Conservation (phyloP, 1,139 yeast genomes). For the Hemisphaericaspora subhashii region DNA sequence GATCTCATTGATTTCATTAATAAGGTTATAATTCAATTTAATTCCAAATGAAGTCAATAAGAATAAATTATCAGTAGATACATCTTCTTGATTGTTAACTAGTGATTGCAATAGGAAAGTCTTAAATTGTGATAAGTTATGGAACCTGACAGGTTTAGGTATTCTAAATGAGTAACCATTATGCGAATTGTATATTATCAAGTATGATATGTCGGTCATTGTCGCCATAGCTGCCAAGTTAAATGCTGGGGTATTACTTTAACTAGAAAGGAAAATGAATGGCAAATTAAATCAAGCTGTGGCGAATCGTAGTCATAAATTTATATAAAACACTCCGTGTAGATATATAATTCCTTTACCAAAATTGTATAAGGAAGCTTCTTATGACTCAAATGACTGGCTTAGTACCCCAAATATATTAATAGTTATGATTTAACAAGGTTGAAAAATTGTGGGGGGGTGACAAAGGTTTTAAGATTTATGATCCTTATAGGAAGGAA, state of each 20-base stretch:
- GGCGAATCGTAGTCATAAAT: no score
- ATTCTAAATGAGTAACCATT: constrained; percentile 34
- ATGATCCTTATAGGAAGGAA: no score
- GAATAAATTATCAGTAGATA: constrained; percentile 47
- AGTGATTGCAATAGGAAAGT: constrained; percentile 34
- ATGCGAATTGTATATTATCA: constrained; percentile 42
- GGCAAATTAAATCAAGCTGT: no score
- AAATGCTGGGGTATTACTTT: not conserved
- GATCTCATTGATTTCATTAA: constrained; percentile 49
- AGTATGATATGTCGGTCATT: constrained; percentile 21
- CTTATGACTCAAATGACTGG: no score
- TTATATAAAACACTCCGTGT: not conserved
- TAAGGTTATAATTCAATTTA: constrained; percentile 53
- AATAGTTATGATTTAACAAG: no score
- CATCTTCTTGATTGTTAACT: constrained; percentile 29
- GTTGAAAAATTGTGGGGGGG: no score
- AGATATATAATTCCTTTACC: no score
- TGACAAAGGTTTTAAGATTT: no score
- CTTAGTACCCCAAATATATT: no score
- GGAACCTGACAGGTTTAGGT: constrained; percentile 47
- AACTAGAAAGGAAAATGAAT: not conserved
- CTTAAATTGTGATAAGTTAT: constrained; percentile 45
- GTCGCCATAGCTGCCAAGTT: constrained; percentile 6
- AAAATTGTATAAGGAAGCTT: no score
- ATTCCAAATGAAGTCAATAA: constrained; percentile 67